Evolutionary conservation across 2,329 filamentous ascomycete species (phyloP), one percentile per base, ranked within the genome.

Genomic region (Rugonectria rugulosa): DNA sequence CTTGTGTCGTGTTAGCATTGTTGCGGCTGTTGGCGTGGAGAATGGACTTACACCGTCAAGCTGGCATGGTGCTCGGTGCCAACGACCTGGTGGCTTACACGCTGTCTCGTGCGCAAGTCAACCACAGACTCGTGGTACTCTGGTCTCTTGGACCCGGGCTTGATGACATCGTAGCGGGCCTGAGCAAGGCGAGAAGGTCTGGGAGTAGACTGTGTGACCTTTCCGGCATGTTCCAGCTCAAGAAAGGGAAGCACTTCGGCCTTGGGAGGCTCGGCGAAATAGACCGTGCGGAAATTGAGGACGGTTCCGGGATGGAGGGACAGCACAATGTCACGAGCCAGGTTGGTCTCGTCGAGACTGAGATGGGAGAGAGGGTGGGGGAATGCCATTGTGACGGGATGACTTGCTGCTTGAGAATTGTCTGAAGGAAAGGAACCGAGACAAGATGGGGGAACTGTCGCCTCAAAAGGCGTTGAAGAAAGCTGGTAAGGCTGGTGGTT

Each of bases 191-290:
- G 75, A 2, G 69, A 51, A 8, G 76, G 75, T 4, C 66, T 53
- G 6, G 62, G 27, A 41, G 61, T 31, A 29, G 63, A 7, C 26
- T 60, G 45, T 68, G 73, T 67, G 19, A 74, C 45, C 5, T 67
- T 50, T 0, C 68, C 69, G 3, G 66, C 66, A 53, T 78, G 75
- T 56, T 83, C 48, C 40, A 70, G 67, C n/a, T 81, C 77, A 0
- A 85, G 69, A 41, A 77, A 85, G 0, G 54, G 60, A 1, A 79
- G 57, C 61, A 84, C 73, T 10, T 77, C 72, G 4, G 66, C 61
- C 65, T 85, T 86, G 0, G 73, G 71, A 0, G 82, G 82, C 60
- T 85, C 81, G 10, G 70, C 69, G 3, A 85, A 70, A 1, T 78
- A 81, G 47, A 82, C 79, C 26, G 78, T 75, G 9, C 81, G 75